phyloP scores from a whole-genome alignment of 1,284 basidiomycete species.

The Cryptococcus amylolentus region DNA sequence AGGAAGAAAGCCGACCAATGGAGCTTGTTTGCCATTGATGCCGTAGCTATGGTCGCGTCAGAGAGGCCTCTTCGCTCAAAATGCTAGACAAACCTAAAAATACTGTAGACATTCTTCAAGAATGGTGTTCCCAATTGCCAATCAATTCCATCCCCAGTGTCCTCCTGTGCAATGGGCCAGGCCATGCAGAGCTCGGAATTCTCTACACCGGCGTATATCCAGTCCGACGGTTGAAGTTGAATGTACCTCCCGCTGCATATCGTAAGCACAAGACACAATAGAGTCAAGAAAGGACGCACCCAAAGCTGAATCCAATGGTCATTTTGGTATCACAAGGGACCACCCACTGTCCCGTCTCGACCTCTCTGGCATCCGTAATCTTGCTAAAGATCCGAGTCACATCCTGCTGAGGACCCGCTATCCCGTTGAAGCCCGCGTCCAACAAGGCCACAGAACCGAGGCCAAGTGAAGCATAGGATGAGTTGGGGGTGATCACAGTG shows the following conservation, averaged over 20 bases:
- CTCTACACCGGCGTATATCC: slow-evolving; percentile 68
- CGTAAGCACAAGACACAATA: not conserved
- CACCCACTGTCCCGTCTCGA: slow-evolving; percentile 69
- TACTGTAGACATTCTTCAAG: slow-evolving; percentile 72
- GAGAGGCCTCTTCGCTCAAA: not conserved
- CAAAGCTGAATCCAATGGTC: slow-evolving; percentile 69
- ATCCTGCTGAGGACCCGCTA: slow-evolving; percentile 77
- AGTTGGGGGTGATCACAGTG: slow-evolving; percentile 57
- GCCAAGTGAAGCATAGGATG: slow-evolving; percentile 63
- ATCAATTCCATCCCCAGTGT: slow-evolving; percentile 71
- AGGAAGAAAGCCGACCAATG: slow-evolving; percentile 44
- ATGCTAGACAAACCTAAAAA: slow-evolving; percentile 61
- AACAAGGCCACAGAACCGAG: slow-evolving; percentile 67
- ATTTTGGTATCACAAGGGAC: slow-evolving; percentile 69
- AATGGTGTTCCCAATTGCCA: slow-evolving; percentile 86
- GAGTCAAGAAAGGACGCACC: slow-evolving; percentile 29
- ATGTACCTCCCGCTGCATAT: slow-evolving; percentile 57
- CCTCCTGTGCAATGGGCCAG: slow-evolving; percentile 69
- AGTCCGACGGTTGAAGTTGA: slow-evolving; percentile 72
- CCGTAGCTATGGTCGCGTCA: slow-evolving; percentile 27
- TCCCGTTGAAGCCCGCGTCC: slow-evolving; percentile 72
- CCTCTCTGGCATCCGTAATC: slow-evolving; percentile 66
- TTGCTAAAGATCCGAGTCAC: slow-evolving; percentile 64
- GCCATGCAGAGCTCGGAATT: slow-evolving; percentile 69
- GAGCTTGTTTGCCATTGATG: slow-evolving; percentile 38